phyloP scores from a whole-genome alignment of 495 filamentous ascomycete genomes.

The Penicillium mononematosum region DNA sequence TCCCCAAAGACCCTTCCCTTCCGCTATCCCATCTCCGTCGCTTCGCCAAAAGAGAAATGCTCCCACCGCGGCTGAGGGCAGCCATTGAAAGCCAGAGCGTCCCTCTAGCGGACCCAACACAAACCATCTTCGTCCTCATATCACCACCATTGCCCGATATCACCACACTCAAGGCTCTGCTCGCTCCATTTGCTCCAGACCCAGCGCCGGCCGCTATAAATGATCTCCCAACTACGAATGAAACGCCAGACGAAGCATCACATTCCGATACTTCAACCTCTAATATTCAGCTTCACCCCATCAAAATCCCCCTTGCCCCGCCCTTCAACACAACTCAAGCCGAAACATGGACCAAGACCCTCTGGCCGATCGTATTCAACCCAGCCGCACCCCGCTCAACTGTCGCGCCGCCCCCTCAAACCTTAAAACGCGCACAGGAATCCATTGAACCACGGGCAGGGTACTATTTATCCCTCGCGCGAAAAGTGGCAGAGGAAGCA shows the following conservation, averaged over 20 bases:
- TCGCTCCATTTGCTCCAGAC: conserved; percentile 36
- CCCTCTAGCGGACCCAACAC: conserved; percentile 5
- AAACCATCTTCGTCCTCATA: conserved; percentile 42
- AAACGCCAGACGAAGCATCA: conserved; percentile 17
- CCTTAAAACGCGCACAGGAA: conserved; percentile 52
- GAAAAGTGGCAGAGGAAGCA: conserved; percentile 57
- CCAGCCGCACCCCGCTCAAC: conserved; percentile 56
- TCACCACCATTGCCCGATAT: conserved; percentile 36
- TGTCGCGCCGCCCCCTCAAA: conserved; percentile 52
- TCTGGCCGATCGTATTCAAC: conserved; percentile 92
- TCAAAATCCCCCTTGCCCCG: conserved; percentile 69
- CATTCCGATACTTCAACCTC: conserved; percentile 20
- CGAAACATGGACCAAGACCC: conserved; percentile 66
- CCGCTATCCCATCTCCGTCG: conserved; percentile 77
- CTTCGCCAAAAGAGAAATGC: conserved; percentile 67
- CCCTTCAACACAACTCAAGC: conserved; percentile 76
- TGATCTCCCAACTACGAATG: conserved; percentile 12
- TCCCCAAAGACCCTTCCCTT: conserved; percentile 56
- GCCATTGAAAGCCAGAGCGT: conserved; percentile 24
- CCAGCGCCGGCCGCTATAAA: conserved; percentile 9
- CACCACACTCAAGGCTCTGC: conserved; percentile 28
- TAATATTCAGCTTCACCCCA: conserved; percentile 42
- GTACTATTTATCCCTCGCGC: conserved; percentile 68
- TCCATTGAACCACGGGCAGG: conserved; percentile 55
- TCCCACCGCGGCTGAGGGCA: conserved; percentile 53